Evolutionary conservation across 257 asterid species (phyloP).

Genomic region (Coffea canephora): DNA sequence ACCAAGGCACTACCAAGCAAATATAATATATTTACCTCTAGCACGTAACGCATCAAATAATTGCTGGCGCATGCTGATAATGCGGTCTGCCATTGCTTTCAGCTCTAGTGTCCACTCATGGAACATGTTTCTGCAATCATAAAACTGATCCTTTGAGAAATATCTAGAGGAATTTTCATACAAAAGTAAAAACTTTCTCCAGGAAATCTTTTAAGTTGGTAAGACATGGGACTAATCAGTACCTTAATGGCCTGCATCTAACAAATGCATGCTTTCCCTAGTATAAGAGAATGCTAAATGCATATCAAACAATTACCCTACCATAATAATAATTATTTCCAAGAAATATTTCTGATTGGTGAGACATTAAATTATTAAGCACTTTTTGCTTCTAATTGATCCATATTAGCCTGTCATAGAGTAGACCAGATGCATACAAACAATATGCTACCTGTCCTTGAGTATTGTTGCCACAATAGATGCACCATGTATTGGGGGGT

Average conservation of each 20-base stretch:
- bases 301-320: not conserved
- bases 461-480: slow-evolving; percentile 90
- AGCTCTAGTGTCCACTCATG: slow-evolving; percentile 91
- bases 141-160: slow-evolving; percentile 3
- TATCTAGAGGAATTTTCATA: not conserved
- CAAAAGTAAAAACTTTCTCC: not conserved
- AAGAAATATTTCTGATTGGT: not conserved
- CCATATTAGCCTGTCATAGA: not conserved
- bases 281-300: not conserved
- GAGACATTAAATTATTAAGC: not conserved
- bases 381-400: not conserved
- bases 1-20: not conserved
- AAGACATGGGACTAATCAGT: not conserved
- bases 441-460: slow-evolving; percentile 66
- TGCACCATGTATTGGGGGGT: slow-evolving; percentile 96
- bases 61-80: slow-evolving; percentile 84
- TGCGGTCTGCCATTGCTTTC: slow-evolving; percentile 98
- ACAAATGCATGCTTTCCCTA: not conserved
- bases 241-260: not conserved
- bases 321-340: not conserved
- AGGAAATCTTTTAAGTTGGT: not conserved
- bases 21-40: slow-evolving; percentile 47
- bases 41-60: slow-evolving; percentile 75
- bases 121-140: slow-evolving; percentile 63
- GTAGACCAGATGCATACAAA: not conserved